Conservation (phyloP, 805 yeast species). For the Ogataea saltuana region DNA sequence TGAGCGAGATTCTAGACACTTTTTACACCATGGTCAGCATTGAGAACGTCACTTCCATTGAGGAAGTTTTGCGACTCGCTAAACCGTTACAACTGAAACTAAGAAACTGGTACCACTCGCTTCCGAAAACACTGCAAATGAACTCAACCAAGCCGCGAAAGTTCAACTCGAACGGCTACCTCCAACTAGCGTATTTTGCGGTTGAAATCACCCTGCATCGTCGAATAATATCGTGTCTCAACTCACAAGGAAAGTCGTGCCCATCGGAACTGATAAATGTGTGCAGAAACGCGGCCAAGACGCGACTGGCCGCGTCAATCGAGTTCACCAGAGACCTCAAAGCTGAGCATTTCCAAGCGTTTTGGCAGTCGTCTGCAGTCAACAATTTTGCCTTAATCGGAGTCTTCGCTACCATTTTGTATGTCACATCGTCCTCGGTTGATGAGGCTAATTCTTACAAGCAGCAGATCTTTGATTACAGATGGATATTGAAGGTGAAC, state of each 20-base stretch:
- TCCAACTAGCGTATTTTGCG: slow-evolving; percentile 84
- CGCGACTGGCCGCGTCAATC: slow-evolving; percentile 77
- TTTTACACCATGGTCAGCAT: slow-evolving; percentile 73
- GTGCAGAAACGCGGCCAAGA: slow-evolving; percentile 82
- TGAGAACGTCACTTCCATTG: slow-evolving; percentile 55
- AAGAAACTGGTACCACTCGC: slow-evolving; percentile 74
- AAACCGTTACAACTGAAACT: slow-evolving; percentile 76
- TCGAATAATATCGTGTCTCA: slow-evolving; percentile 61
- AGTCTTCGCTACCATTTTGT: slow-evolving; percentile 80
- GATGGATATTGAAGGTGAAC: slow-evolving; percentile 73
- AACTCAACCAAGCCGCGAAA: slow-evolving; percentile 57
- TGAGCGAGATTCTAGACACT: slow-evolving; percentile 69
- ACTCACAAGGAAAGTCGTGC: slow-evolving; percentile 34
- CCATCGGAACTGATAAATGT: slow-evolving; percentile 60
- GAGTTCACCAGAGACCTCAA: slow-evolving; percentile 75
- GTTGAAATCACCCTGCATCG: slow-evolving; percentile 87
- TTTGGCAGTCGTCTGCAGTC: slow-evolving; percentile 86
- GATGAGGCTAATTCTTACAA: slow-evolving; percentile 67
- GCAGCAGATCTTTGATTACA: slow-evolving; percentile 70
- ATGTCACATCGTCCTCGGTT: slow-evolving; percentile 59
- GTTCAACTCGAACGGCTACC: slow-evolving; percentile 71
- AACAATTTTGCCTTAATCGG: slow-evolving; percentile 82
- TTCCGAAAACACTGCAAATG: slow-evolving; percentile 68
- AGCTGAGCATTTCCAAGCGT: slow-evolving; percentile 81
- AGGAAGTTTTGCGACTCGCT: slow-evolving; percentile 69